These are phyloP conservation scores for Exsudoporus frostii DNA, from an alignment of 768 basidiomycete genomes.

Conservation along the genomic window DNA sequence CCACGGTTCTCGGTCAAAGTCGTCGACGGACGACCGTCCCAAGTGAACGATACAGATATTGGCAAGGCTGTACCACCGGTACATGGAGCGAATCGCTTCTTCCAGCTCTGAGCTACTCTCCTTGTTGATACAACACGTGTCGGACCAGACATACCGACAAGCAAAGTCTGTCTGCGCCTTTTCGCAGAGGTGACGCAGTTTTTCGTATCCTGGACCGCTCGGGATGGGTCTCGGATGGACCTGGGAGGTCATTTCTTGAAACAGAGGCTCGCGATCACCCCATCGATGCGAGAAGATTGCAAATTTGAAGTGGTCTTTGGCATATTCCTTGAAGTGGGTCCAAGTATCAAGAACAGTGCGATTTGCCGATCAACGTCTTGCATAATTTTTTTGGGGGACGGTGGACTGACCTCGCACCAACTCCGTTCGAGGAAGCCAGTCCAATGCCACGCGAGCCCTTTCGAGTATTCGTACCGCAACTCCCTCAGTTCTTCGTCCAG, in stretches of 20 bases:
- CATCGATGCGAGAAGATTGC: conserved; percentile 11
- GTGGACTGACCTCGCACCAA: conserved; percentile 3
- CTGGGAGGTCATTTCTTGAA: conserved; percentile 2
- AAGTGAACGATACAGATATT: conserved; percentile 18
- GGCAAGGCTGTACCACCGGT: conserved; percentile 15
- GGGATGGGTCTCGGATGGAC: not conserved
- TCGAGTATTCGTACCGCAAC: conserved; percentile 1
- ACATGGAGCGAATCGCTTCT: conserved; percentile 15
- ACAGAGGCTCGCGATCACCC: conserved; percentile 5
- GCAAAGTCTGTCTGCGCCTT: conserved; percentile 3
- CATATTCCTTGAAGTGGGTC: not conserved
- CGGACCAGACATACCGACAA: conserved; percentile 13
- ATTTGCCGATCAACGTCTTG: too few species aligned
- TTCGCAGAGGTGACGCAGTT: conserved; percentile 2
- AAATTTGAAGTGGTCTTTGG: conserved; percentile 4
- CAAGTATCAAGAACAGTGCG: too few species aligned
- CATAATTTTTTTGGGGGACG: too few species aligned
- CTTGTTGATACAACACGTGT: conserved; percentile 11
- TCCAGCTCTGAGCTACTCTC: conserved; percentile 12
- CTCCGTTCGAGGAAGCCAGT: conserved; percentile 8
- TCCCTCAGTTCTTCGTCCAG: not conserved
- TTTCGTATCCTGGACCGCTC: conserved; percentile 8
- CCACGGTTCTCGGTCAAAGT: conserved; percentile 14
- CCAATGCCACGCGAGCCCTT: not conserved
- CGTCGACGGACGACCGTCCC: conserved; percentile 9